phyloP scores from a whole-genome alignment of 176 grass and related monocot genomes.

The Aegilops bicornis region DNA sequence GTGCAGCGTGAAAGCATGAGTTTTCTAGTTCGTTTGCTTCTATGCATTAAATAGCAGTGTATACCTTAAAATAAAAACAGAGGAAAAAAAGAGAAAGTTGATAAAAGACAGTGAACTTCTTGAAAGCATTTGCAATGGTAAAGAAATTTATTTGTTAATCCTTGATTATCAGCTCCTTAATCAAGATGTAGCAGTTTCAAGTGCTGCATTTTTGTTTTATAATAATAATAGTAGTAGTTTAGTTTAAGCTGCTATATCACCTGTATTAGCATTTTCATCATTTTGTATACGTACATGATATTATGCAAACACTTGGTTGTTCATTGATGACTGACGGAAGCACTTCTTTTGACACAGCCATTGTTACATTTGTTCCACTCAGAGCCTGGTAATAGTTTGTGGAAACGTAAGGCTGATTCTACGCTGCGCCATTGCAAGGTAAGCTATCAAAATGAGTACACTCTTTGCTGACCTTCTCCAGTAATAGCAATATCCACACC shows the following conservation, averaged over 20 bases:
- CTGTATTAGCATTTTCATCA: constrained; percentile 5
- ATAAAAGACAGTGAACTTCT: constrained; percentile 1
- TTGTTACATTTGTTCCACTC: constrained; percentile 90
- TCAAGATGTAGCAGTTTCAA: not conserved
- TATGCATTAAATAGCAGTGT: not conserved
- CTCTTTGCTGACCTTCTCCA: not conserved
- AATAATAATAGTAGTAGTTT: no score
- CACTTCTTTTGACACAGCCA: constrained; percentile 56
- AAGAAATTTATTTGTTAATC: not conserved
- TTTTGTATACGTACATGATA: not conserved
- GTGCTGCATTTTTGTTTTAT: not conserved
- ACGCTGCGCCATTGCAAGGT: constrained; percentile 78
- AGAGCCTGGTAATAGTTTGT: constrained; percentile 81
- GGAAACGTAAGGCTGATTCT: constrained; percentile 92
- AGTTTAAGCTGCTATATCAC: not conserved
- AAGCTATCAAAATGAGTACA: constrained; percentile 8
- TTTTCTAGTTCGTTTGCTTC: not conserved
- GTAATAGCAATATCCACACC: not conserved
- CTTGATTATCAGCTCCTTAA: not conserved
- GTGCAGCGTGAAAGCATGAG: not conserved
- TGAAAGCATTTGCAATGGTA: not conserved
- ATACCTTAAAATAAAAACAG: not conserved
- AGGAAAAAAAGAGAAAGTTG: not conserved
- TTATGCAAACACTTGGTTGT: constrained; percentile 7
- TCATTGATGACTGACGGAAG: constrained; percentile 25